Base-by-base conservation (phyloP, 768 basidiomycete species). In the Podaxis carcinomalis region DNA sequence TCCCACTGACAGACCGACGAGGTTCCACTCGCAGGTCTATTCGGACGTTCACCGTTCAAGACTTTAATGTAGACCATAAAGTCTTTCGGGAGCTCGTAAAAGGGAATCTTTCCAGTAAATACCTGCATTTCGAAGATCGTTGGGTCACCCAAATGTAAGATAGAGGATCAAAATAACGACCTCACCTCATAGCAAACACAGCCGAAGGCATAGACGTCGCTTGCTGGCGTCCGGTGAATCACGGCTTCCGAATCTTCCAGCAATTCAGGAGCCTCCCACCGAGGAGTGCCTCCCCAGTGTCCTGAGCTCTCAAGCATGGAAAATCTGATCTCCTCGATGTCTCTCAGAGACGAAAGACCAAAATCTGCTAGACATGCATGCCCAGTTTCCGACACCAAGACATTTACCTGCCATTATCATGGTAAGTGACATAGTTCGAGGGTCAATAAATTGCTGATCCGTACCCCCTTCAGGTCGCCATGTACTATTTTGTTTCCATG, bases 51-150 rank as follows among this genome's bases (percentile, higher is more conserved):
- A 11, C 56, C 56, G 14, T 49, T 36, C 9, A 36, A 47, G 16
- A 57, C 25, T 21, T 47, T 57, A 27, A 14, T 5, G 13, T 46
- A 16, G 7, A 57, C 36, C 23, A 39, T 49, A 28, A 42, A 56
- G 42, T 44, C 42, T 19, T 44, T 42, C 37, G 44, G 10, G 42
- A 64, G 5, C 32, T 69, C 63, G 52, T 56, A 59, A 50, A 69
- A 71, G 3, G 70, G 70, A 13, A 67, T 46, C 5, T 63, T 61
- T 21, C 65, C 68, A 19, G 63, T 64, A 36, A 62, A 61, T 14
- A 62, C 44, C 63, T 64, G 7, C 14, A 21, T 40, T 51, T 4
- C 13, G n/a, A 44, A 16, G 42, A 44, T 36, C 32, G 19, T 52
- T 6, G 6, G 7, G 13, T 44, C 42, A 19, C 19, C 5, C 11